Conservation (phyloP, 805 yeast species). For the Saturnispora halmiae region DNA sequence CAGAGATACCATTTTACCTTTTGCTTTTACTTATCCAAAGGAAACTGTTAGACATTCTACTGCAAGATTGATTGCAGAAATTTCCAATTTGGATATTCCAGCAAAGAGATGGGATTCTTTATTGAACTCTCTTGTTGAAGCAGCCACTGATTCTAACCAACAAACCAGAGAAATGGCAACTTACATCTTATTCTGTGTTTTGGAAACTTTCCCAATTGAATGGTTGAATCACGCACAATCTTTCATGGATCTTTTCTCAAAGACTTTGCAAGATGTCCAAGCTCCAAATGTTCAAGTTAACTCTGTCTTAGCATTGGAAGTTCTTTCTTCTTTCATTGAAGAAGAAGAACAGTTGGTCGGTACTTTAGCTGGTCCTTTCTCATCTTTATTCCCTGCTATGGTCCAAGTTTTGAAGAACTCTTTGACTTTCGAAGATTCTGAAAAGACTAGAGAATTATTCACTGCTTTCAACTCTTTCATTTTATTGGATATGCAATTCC, state of each 20-base stretch:
- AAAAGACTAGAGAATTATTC: conserved; percentile 64
- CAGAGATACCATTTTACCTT: conserved; percentile 56
- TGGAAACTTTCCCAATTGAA: conserved; percentile 60
- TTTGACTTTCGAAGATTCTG: conserved; percentile 61
- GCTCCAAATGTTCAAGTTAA: conserved; percentile 72
- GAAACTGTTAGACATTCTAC: conserved; percentile 74
- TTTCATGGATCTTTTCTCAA: conserved; percentile 60
- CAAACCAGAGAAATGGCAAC: conserved; percentile 75
- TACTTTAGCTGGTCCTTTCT: conserved; percentile 40
- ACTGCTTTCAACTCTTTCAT: conserved; percentile 77
- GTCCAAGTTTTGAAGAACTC: conserved; percentile 72
- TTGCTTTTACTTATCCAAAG: conserved; percentile 56
- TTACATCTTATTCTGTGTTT: conserved; percentile 64
- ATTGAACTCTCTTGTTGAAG: conserved; percentile 58
- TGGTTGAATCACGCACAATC: conserved; percentile 52
- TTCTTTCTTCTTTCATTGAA: conserved; percentile 59
- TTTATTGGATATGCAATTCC: conserved; percentile 63
- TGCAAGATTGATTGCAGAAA: conserved; percentile 82
- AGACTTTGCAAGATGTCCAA: conserved; percentile 51
- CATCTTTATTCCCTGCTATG: conserved; percentile 65
- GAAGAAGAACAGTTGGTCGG: conserved; percentile 41
- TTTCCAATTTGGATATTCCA: conserved; percentile 69
- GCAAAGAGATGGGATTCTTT: conserved; percentile 64
- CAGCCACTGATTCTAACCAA: conserved; percentile 41
- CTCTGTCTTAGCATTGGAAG: conserved; percentile 72